Conservation (phyloP, 2,329 filamentous ascomycete genomes). For the Botrytis fabae region DNA sequence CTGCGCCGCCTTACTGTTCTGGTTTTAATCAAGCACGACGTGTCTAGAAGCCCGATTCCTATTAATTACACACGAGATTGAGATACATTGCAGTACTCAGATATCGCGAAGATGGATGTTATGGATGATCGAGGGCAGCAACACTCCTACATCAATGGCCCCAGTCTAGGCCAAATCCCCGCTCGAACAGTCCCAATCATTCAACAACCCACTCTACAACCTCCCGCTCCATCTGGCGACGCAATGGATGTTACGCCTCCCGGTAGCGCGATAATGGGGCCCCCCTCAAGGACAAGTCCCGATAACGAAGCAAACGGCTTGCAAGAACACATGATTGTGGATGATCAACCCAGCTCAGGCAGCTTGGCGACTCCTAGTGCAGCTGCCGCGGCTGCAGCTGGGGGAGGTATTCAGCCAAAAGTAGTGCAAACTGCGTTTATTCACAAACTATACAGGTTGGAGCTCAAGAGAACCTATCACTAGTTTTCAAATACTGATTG, state of each 20-base stretch:
- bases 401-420: constrained; percentile 88
- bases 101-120: constrained; percentile 39
- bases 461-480: constrained; percentile 24
- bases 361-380: constrained; percentile 40
- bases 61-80: constrained; percentile 11
- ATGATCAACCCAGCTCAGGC: constrained; percentile 43
- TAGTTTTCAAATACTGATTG: constrained; percentile 26
- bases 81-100: constrained; percentile 27
- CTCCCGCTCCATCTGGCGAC: constrained; percentile 58
- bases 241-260: constrained; percentile 62
- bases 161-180: constrained; percentile 32
- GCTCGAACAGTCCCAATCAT: constrained; percentile 56
- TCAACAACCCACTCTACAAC: constrained; percentile 57
- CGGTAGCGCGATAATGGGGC: constrained; percentile 45
- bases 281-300: constrained; percentile 39
- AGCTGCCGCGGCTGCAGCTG: constrained; percentile 56
- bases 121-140: constrained; percentile 38
- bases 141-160: constrained; percentile 35
- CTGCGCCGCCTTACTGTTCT: neutral
- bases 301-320: constrained; percentile 40
- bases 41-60: constrained; percentile 5
- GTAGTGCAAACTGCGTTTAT: constrained; percentile 98
- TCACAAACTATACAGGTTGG: constrained; percentile 97
- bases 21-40: neutral
- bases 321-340: constrained; percentile 37